Conservation (phyloP, 2,329 filamentous ascomycete species). For the Nemania sp. region DNA sequence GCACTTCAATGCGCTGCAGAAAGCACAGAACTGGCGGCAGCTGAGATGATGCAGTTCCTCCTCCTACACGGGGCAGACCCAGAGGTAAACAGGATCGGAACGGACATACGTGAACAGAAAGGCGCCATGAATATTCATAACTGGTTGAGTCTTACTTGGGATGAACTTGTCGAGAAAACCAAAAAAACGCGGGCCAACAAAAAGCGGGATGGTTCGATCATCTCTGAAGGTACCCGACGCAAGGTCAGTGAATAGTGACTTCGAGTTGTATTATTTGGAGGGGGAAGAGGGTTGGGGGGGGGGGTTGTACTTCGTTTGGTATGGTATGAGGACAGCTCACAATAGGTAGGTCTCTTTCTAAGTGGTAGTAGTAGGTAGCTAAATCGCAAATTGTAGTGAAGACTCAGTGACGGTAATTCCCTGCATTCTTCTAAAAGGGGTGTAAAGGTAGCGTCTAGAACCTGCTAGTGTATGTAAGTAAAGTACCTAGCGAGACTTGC, state of each 20-base stretch:
- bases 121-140: constrained; percentile 1
- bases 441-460: too few species aligned
- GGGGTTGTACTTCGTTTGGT: too few species aligned
- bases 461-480: too few species aligned
- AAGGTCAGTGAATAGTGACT: not conserved
- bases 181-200: not conserved
- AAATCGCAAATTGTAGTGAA: too few species aligned
- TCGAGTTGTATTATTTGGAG: not conserved
- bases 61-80: constrained; percentile 1
- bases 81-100: not conserved
- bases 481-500: too few species aligned
- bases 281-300: too few species aligned
- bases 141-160: constrained; percentile 4
- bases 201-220: not conserved
- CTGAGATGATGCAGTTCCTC: not conserved
- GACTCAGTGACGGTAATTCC: too few species aligned
- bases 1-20: not conserved
- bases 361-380: too few species aligned
- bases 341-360: too few species aligned
- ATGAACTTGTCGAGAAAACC: constrained; percentile 1
- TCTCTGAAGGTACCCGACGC: not conserved
- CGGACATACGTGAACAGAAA: not conserved
- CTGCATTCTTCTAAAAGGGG: too few species aligned
- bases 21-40: not conserved
- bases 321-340: too few species aligned